phyloP scores from a whole-genome alignment of 2,329 filamentous ascomycete genomes.

The Tolypocladium inflatum region DNA sequence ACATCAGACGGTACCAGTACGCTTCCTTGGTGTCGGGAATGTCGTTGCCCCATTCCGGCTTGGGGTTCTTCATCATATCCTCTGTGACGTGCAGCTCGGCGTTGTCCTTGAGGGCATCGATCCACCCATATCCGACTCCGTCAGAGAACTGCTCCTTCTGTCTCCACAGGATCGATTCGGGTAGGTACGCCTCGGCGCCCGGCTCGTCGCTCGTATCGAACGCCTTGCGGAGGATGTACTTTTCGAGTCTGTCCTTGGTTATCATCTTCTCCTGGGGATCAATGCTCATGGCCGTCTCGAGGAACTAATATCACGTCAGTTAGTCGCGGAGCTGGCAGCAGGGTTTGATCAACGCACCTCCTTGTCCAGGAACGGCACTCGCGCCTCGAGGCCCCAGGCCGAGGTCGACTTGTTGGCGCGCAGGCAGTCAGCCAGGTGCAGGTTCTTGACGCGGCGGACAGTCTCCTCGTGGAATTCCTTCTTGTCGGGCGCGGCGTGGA shows the following conservation, averaged over 20 bases:
- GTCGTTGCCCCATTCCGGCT: constrained; percentile 89
- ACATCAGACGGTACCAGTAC: constrained; percentile 98
- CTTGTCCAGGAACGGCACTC: constrained; percentile 97
- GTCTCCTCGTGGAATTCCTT: constrained; percentile 94
- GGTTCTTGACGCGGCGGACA: constrained; percentile 87
- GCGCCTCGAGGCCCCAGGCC: constrained; percentile 95
- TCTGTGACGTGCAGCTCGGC: constrained; percentile 85
- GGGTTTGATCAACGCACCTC: constrained; percentile 38
- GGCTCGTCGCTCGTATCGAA: constrained; percentile 91
- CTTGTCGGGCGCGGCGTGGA: constrained; percentile 87
- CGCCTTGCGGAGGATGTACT: constrained; percentile 95
- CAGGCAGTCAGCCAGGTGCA: constrained; percentile 92
- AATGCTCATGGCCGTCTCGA: constrained; percentile 86
- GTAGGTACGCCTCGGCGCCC: constrained; percentile 75
- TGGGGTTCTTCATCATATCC: constrained; percentile 97
- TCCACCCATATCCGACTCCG: constrained; percentile 98
- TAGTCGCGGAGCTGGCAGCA: too few relatives aligned
- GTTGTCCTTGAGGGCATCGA: constrained; percentile 91
- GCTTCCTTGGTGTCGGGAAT: constrained; percentile 96
- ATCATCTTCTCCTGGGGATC: constrained; percentile 96
- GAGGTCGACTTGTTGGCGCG: constrained; percentile 98
- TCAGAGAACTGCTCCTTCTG: constrained; percentile 99
- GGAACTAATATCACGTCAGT: constrained; percentile 49
- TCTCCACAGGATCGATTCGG: constrained; percentile 89
- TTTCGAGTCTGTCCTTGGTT: constrained; percentile 80